phyloP scores from a whole-genome alignment of 768 basidiomycete genomes.

The Arthromyces matolae region DNA sequence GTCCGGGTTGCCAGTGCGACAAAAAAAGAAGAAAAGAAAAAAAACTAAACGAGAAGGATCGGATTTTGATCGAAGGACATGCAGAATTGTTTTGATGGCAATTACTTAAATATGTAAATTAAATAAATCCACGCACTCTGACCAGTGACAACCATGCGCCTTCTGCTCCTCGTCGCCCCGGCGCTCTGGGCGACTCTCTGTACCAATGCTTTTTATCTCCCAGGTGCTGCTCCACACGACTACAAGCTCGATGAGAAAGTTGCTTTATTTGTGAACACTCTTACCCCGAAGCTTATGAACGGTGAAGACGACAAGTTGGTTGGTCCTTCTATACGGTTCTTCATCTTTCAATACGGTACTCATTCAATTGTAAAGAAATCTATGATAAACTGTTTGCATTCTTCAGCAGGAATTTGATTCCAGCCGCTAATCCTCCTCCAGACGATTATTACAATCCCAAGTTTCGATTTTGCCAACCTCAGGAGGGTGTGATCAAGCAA shows the following conservation, averaged over 20 bases:
- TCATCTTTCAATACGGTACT: background rate
- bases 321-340: conserved; percentile 22
- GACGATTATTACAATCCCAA: conserved; percentile 91
- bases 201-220: conserved; percentile 80
- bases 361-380: conserved; percentile 61
- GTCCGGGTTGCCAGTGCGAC: conserved; percentile 13
- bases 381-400: conserved; percentile 75
- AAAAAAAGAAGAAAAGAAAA: background rate
- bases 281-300: conserved; percentile 79
- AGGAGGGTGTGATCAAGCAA: conserved; percentile 64
- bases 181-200: conserved; percentile 21
- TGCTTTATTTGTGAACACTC: conserved; percentile 78
- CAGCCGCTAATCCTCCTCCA: conserved; percentile 26
- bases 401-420: background rate
- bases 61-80: conserved; percentile 5
- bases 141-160: conserved; percentile 20
- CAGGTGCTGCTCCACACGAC: conserved; percentile 84
- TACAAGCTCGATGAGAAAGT: conserved; percentile 74
- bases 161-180: conserved; percentile 17
- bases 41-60: conserved; percentile 1
- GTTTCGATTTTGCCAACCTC: conserved; percentile 84
- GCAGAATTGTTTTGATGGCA: too few species aligned
- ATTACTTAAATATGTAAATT: background rate
- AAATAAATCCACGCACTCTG: conserved; percentile 2
- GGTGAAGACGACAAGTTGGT: conserved; percentile 73